Conservation (phyloP, 129 eudicot genomes). For the Smallanthus sonchifolius region DNA sequence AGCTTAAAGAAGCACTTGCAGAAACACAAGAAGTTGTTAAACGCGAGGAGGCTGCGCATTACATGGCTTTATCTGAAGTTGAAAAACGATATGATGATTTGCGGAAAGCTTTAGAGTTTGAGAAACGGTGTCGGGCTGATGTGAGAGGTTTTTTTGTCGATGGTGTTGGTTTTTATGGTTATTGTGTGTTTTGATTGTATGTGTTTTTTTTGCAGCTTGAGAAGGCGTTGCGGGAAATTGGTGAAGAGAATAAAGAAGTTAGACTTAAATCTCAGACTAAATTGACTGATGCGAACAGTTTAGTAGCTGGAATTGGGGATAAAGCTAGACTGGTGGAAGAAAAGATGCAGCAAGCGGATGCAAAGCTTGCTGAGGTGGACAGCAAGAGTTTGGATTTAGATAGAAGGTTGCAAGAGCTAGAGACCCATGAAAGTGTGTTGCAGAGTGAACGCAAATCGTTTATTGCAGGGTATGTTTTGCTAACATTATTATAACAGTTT, state of each 20-base stretch:
- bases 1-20: constrained; percentile 55
- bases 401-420: constrained; percentile 71
- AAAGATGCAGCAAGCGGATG: constrained; percentile 63
- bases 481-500: background rate
- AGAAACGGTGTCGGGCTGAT: constrained; percentile 61
- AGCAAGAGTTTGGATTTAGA: constrained; percentile 72
- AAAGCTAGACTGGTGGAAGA: constrained; percentile 61
- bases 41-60: constrained; percentile 76
- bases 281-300: constrained; percentile 54
- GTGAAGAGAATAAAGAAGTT: constrained; percentile 50
- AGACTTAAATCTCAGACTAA: constrained; percentile 49
- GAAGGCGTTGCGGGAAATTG: constrained; percentile 59
- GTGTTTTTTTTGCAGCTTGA: constrained; percentile 56
- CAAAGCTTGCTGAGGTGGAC: constrained; percentile 72
- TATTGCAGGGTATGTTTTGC: constrained; percentile 59
- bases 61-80: constrained; percentile 64
- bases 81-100: constrained; percentile 73
- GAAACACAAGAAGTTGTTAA: constrained; percentile 67
- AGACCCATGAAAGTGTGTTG: constrained; percentile 57
- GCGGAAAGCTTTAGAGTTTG: constrained; percentile 61
- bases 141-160: constrained; percentile 33
- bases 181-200: background rate
- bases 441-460: constrained; percentile 58
- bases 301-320: constrained; percentile 52
- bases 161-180: background rate